These are phyloP conservation scores for Wickerhamomyces kurtzmanii DNA, from an alignment of 805 yeast species.

Conservation along the genomic window DNA sequence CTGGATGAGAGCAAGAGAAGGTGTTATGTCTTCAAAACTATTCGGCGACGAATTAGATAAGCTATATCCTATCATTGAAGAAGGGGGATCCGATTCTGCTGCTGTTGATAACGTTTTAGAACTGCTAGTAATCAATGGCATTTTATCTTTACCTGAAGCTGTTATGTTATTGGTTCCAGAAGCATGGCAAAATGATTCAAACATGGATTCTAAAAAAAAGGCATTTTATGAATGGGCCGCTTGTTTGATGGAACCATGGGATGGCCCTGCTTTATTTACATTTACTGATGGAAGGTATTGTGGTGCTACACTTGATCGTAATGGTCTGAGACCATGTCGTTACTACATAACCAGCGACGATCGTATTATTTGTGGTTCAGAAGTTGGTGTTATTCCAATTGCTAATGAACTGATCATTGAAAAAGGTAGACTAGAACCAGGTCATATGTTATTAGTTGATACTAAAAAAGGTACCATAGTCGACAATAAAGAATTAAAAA, in stretches of 20 bases:
- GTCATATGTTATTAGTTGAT: slow-evolving; percentile 91
- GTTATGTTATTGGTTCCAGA: slow-evolving; percentile 96
- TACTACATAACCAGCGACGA: slow-evolving; percentile 92
- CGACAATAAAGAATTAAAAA: slow-evolving; percentile 84
- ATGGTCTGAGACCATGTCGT: slow-evolving; percentile 97
- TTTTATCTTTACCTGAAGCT: slow-evolving; percentile 88
- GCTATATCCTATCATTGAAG: slow-evolving; percentile 91
- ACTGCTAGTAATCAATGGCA: slow-evolving; percentile 85
- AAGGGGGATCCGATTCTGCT: slow-evolving; percentile 98
- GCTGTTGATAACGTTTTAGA: slow-evolving; percentile 95
- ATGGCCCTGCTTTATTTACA: slow-evolving; percentile 95
- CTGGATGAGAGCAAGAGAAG: slow-evolving; percentile 99
- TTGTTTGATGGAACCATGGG: slow-evolving; percentile 99
- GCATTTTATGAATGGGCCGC: slow-evolving; percentile 99
- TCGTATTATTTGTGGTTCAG: slow-evolving; percentile 95
- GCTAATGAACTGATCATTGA: slow-evolving; percentile 73
- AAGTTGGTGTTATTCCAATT: slow-evolving; percentile 92
- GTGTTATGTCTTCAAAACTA: slow-evolving; percentile 80
- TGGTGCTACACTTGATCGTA: slow-evolving; percentile 96
- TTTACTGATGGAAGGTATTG: slow-evolving; percentile 97
- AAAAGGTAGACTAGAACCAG: slow-evolving; percentile 94
- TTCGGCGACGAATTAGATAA: slow-evolving; percentile 90
- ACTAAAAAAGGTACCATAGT: slow-evolving; percentile 89
- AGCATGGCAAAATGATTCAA: slow-evolving; percentile 87
- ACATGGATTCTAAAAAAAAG: slow-evolving; percentile 83